phyloP scores from a whole-genome alignment of 148 eudicot species.

The Cornus florida region DNA sequence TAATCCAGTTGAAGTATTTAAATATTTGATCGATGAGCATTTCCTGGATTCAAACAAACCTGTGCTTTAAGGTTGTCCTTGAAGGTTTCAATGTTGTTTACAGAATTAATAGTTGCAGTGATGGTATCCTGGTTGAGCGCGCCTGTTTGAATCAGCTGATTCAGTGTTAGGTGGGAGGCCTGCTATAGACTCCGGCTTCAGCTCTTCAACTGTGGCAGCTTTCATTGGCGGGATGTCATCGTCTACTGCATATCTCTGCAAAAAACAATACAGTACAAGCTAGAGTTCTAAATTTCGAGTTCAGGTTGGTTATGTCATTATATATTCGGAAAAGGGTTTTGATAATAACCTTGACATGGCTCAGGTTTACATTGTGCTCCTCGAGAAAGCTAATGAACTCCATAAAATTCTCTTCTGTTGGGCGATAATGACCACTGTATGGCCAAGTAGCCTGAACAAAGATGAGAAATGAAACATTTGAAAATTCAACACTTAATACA shows the following conservation, averaged over 20 bases:
- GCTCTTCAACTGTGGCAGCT: neutral
- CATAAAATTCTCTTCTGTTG: slow-evolving; percentile 37
- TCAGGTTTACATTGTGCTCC: slow-evolving; percentile 29
- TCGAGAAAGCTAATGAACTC: slow-evolving; percentile 30
- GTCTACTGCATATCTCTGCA: slow-evolving; percentile 23
- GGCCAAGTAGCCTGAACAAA: slow-evolving; percentile 36
- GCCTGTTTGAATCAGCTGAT: too few species aligned
- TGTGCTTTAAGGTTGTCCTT: neutral
- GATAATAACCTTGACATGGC: slow-evolving; percentile 27
- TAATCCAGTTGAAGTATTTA: too few species aligned
- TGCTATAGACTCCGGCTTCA: neutral
- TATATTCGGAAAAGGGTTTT: too few species aligned
- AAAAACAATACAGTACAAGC: neutral
- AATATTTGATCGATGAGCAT: slow-evolving; percentile 3
- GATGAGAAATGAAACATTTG: neutral
- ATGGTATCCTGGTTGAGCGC: too few species aligned
- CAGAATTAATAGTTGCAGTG: too few species aligned
- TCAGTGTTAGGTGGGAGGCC: too few species aligned
- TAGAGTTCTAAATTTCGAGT: too few species aligned
- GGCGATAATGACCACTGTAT: slow-evolving; percentile 38
- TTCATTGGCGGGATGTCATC: slow-evolving; percentile 15
- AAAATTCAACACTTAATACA: too few species aligned
- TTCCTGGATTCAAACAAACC: neutral
- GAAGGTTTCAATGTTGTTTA: too few species aligned
- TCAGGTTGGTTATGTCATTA: too few species aligned